phyloP scores from a whole-genome alignment of 306 rosid species.

The Quercus wislizeni region DNA sequence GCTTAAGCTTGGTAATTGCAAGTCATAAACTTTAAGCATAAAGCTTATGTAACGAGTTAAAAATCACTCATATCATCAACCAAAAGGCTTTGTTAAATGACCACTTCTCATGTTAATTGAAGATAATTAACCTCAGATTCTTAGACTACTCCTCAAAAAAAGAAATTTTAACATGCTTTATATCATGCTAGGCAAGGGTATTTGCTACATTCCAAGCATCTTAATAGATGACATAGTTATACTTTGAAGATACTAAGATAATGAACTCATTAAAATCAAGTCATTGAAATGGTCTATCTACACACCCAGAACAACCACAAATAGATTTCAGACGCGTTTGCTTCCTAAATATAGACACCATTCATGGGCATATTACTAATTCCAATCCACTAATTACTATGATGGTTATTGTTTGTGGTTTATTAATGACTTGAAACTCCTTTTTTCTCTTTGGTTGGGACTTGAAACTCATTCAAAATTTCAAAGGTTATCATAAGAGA shows the following conservation, averaged over 20 bases:
- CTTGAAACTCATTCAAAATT: neutral
- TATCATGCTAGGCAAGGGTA: no score
- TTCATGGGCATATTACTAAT: neutral
- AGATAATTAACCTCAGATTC: neutral
- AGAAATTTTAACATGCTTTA: no score
- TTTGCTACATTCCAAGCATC: neutral
- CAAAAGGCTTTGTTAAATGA: neutral
- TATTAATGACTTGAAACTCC: neutral
- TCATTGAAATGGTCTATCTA: no score
- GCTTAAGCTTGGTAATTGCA: conserved; percentile 66
- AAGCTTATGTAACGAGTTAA: neutral
- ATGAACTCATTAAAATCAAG: no score
- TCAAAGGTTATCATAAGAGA: neutral
- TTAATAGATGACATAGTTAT: neutral
- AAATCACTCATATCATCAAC: neutral
- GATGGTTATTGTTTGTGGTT: conserved; percentile 1
- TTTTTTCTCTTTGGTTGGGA: neutral
- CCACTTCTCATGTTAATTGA: neutral
- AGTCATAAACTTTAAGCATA: conserved; percentile 18
- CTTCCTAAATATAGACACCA: neutral
- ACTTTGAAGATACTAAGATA: no score
- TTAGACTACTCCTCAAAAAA: neutral
- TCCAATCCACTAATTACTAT: conserved; percentile 14
- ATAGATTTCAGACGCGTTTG: neutral
- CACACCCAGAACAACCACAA: neutral